phyloP scores from a whole-genome alignment of 768 basidiomycete genomes.

The Pisolithus marmoratus region DNA sequence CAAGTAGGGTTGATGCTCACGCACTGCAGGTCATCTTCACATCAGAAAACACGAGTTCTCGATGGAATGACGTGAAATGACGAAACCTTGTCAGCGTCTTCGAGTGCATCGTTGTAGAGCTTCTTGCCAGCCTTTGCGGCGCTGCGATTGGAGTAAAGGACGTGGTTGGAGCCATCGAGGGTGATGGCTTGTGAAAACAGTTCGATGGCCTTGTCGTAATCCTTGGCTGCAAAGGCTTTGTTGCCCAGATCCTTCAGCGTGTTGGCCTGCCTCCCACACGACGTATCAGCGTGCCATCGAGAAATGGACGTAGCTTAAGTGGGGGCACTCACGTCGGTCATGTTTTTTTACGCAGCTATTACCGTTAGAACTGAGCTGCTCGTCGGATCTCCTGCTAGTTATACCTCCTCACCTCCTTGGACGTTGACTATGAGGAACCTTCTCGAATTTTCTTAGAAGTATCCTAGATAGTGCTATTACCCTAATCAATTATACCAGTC shows the following conservation, averaged over 20 bases:
- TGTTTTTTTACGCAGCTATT: too few relatives aligned
- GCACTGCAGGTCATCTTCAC: slow-evolving; percentile 43
- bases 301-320: neutral
- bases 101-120: slow-evolving; percentile 67
- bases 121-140: slow-evolving; percentile 87
- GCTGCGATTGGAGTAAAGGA: slow-evolving; percentile 89
- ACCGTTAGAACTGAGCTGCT: too few relatives aligned
- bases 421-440: slow-evolving; percentile 16
- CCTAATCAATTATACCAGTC: too few relatives aligned
- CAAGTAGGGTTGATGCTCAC: slow-evolving; percentile 74
- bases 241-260: slow-evolving; percentile 89
- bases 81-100: slow-evolving; percentile 83
- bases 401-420: slow-evolving; percentile 13
- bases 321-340: slow-evolving; percentile 31
- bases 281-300: slow-evolving; percentile 14
- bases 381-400: slow-evolving; percentile 6
- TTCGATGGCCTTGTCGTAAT: slow-evolving; percentile 85
- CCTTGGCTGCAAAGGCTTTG: slow-evolving; percentile 90
- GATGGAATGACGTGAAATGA: neutral
- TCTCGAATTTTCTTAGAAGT: slow-evolving; percentile 25
- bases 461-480: neutral
- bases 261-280: slow-evolving; percentile 33
- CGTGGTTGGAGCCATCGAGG: slow-evolving; percentile 78
- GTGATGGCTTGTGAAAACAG: slow-evolving; percentile 79
- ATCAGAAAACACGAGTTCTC: neutral